A percentile compares a stretch with the other conserved stretches of the same genome.
phyloP scores from a whole-genome alignment of 345 rosid species.

The Citrus unshiu region DNA sequence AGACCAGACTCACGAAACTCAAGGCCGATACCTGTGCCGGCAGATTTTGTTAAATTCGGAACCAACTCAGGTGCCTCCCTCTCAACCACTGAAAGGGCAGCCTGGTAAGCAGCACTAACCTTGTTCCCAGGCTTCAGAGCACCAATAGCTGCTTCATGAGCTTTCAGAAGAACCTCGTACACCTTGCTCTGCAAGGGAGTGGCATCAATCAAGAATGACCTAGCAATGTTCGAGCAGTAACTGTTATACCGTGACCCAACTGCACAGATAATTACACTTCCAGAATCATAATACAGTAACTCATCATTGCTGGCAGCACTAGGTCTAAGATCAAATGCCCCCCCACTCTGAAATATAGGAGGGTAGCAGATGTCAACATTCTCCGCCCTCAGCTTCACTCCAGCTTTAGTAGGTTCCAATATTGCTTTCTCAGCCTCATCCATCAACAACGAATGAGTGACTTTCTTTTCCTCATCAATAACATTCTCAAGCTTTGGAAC shows the following conservation, averaged over 20 bases:
- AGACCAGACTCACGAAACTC: conserved; percentile 92
- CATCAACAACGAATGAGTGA: conserved; percentile 82
- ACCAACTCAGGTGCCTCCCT: conserved; percentile 75
- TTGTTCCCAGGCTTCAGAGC: conserved; percentile 71
- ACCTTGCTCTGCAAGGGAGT: conserved; percentile 77
- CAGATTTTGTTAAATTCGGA: conserved; percentile 76
- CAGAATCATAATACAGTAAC: conserved; percentile 72
- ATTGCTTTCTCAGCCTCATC: conserved; percentile 86
- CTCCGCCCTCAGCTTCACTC: conserved; percentile 82
- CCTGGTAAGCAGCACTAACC: conserved; percentile 63
- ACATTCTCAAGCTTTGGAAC: conserved; percentile 86
- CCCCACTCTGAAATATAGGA: conserved; percentile 95
- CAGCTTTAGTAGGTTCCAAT: conserved; percentile 71
- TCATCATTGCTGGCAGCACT: conserved; percentile 93
- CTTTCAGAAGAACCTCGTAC: conserved; percentile 83
- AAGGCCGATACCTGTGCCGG: conserved; percentile 97
- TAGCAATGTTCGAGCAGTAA: conserved; percentile 88
- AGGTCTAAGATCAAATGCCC: conserved; percentile 84
- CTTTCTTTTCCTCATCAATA: conserved; percentile 88
- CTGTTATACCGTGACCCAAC: conserved; percentile 84
- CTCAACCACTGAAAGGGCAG: conserved; percentile 76
- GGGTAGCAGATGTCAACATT: conserved; percentile 97
- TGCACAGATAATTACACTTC: conserved; percentile 83
- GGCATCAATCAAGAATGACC: conserved; percentile 86
- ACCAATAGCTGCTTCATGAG: conserved; percentile 85